Evolutionary conservation across 495 filamentous ascomycete species (phyloP).

Genomic region (Neurospora sp.): DNA sequence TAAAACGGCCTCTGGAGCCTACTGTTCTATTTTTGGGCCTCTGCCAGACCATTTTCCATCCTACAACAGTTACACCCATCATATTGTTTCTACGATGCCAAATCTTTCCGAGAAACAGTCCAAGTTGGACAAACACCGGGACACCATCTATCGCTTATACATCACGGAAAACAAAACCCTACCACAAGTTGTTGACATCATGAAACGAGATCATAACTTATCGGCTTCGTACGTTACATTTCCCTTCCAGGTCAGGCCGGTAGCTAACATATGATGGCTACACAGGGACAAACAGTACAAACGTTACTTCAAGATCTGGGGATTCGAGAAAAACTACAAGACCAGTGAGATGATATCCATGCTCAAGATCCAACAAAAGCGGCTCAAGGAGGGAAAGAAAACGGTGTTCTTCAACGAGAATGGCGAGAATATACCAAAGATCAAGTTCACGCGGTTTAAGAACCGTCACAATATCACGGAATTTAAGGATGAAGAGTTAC

Average conservation of each 20-base stretch:
- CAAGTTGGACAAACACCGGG: slow-evolving; percentile 12
- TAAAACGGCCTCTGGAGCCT: not conserved
- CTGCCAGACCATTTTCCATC: not conserved
- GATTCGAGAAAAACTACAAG: slow-evolving; percentile 18
- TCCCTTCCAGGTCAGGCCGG: not conserved
- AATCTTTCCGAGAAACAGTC: not conserved
- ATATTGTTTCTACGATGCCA: not conserved
- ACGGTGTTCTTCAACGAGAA: slow-evolving; percentile 7
- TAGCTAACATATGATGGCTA: not conserved
- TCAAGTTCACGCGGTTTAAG: slow-evolving; percentile 12
- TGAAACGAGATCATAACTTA: slow-evolving; percentile 12
- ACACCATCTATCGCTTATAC: slow-evolving; percentile 15
- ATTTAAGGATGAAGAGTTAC: not conserved
- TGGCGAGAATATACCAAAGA: slow-evolving; percentile 2
- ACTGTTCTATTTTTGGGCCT: not conserved
- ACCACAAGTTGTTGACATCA: slow-evolving; percentile 13
- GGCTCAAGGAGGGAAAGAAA: slow-evolving; percentile 7
- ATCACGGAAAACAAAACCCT: slow-evolving; percentile 7
- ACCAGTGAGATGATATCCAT: slow-evolving; percentile 14
- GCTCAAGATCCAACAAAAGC: slow-evolving; percentile 10
- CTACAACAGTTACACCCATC: not conserved
- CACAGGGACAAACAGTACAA: slow-evolving; percentile 21
- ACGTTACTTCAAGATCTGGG: slow-evolving; percentile 15
- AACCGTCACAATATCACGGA: slow-evolving; percentile 6
- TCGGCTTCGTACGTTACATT: slow-evolving; percentile 9